Base-by-base conservation (phyloP, 164 flowering plant species). In the Magnolia changhungtana region DNA sequence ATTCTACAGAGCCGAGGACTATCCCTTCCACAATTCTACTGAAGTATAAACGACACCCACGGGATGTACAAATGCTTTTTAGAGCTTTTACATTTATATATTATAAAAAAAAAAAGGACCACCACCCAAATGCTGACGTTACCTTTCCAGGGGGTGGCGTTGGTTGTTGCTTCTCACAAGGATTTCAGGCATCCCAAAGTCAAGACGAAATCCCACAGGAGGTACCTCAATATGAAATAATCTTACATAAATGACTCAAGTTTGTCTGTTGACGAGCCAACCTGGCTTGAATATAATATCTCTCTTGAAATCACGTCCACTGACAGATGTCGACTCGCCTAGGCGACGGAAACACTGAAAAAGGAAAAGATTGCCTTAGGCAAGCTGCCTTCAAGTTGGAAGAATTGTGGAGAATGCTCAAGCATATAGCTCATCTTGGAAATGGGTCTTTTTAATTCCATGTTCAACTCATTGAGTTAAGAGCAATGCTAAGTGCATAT, bases 261-360 rank as follows among this genome's bases (percentile, higher is more conserved):
- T 55, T 76, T 72, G 77, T 63, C 67, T 61, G 74, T 71, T 78
- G 51, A 84, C 81, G 50, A 95, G 90, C 97, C 98, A 95, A 69
- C 99, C 97, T 10, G 99, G 92, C 83, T 93, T 95, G 67, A 89
- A 77, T 9, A 91, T 63, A 21, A 78, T 21, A 82, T 96, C 91
- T 77, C 72, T 75, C 84, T 89, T 86, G 79, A 92, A 94, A 80
- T 95, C 77, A 14, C 92, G 96, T 11, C 97, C 96, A 3, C 85
- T 86, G 58, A 89, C 86, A 11, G 95, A 96, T n/a, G 88, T 88
- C 7, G 94, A 92, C 71, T 96, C 99, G 27, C 97, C 98, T 72
- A 83, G 94, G 24, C 98, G 94, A 27, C 99, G 95, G 77, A 82
- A 94, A 81, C 99, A 96, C 98, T 95, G 91, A 88, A 87, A 50